Evolutionary conservation across 176 grass and related monocot species (phyloP), one percentile per base, ranked within the genome.

Genomic region (Phoenix roebelenii): DNA sequence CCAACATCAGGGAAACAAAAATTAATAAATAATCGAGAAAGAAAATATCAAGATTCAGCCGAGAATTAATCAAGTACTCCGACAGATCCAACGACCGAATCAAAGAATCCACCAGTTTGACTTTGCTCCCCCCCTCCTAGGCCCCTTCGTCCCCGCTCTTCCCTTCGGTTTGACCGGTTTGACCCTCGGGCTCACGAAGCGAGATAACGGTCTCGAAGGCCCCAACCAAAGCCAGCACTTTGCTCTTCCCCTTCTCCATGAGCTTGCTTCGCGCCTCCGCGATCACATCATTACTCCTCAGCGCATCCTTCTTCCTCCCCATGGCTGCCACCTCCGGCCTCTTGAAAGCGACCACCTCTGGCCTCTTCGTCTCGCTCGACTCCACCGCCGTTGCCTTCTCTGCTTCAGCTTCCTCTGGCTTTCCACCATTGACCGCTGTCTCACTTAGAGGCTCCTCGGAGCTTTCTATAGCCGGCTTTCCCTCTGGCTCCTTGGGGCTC

Each of bases 211-310:
- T 48, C 52, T 68, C 65, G 2, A 68, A 68, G 1, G 52, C 52
- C 0, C 65, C 65, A 3, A 68, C 65, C 65, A 68, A 22, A 9
- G 65, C 65, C n/a, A 17, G 15, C 65, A 68, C 65, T 15, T 68
- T 57, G 65, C 65, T 48, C 65, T 68, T 56, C 65, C 22, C 57
- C 65, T 15, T 68, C 26, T 56, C 26, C 65, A 56, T 10, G 4
- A 68, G 52, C 18, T 55, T 68, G 52, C 52, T 39, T 10, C 65
- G 14, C 0, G 65, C 35, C 65, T 44, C 65, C 65, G 56, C 65
- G 3, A 68, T 29, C 65, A 68, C 52, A 15, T 68, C 65, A 14
- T 68, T 68, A 24, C 29, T 68, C 10, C 20, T 35, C 4, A 18
- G 26, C 28, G 25, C 51, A 25, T 54, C 65, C 18, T 56, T 56